A percentile compares a stretch with the other conserved stretches of the same genome.
Conservation (phyloP, 345 rosid species). For the Citrus australasica region DNA sequence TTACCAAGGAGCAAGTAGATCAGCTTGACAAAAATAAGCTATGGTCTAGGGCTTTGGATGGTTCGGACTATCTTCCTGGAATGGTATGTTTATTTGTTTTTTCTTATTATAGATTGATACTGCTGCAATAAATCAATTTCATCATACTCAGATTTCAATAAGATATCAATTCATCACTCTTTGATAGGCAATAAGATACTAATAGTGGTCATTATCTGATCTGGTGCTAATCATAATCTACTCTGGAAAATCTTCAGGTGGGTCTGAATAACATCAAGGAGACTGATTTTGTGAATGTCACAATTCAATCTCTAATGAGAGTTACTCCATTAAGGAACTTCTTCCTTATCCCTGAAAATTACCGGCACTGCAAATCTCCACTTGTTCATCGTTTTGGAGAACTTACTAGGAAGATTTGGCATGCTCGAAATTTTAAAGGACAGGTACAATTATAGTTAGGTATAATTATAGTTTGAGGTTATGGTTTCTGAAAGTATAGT, state of each 20-base stretch:
- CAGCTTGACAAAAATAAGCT: conserved; percentile 82
- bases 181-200: neutral
- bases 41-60: conserved; percentile 99
- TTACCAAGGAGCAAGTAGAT: conserved; percentile 74
- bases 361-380: conserved; percentile 70
- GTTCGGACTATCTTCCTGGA: conserved; percentile 98
- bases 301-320: conserved; percentile 82
- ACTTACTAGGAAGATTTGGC: conserved; percentile 66
- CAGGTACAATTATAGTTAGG: conserved; percentile 66
- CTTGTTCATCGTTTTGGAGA: conserved; percentile 97
- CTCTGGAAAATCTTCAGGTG: conserved; percentile 48
- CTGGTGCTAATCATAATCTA: conserved; percentile 1
- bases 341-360: conserved; percentile 90
- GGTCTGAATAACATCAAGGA: conserved; percentile 94
- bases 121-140: neutral
- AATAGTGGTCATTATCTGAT: neutral
- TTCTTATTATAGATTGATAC: neutral
- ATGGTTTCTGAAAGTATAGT: conserved; percentile 6
- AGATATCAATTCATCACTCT: neutral
- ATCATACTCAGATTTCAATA: neutral
- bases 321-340: conserved; percentile 85
- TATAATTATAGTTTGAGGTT: conserved; percentile 20
- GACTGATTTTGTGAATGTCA: conserved; percentile 96
- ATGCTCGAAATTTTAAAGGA: conserved; percentile 87
- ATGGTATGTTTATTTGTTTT: conserved; percentile 45